Base-by-base conservation (phyloP, 2,329 filamentous ascomycete genomes). In the Pseudogymnoascus sp. region DNA sequence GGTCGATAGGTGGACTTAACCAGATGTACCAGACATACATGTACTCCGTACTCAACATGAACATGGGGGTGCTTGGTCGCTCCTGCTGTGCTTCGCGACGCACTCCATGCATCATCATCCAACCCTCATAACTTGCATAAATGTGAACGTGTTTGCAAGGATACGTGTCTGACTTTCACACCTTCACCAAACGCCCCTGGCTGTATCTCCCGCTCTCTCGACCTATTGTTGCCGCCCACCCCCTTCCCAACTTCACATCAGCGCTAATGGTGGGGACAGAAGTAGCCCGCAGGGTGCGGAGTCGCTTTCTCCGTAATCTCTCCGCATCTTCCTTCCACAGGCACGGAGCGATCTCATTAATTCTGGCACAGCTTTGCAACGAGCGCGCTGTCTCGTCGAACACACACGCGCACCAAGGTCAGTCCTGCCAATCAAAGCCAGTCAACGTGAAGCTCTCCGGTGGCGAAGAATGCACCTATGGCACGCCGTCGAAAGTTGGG, bases 281-380 rank as follows among this genome's bases (percentile, higher is more conserved):
- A 31, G 47, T 19, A 31, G 9, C 47, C n/a, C 26, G n/a, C 26
- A 31, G 47, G 23, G 9, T 53, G 47, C 47, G 47, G 47, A 53
- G 47, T 53, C 47, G 15, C 26, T 53, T 53, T 53, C 47, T 53
- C 47, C 47, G 47, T 53, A 53, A 53, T 53, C 47, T 53, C 47
- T 53, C 44, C 26, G 44, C 23, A 28, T 50, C 23, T 53, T 19
- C 44, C 23, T 53, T 19, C 44, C 44, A 50, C 44, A 28, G 44
- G 15, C 15, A 50, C 23, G 44, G 44, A 10, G 8, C 1, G 44
- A 50, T 50, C 23, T 53, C 47, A 53, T 53, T 19, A 53, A 53
- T 53, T 11, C n/a, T 53, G 26, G 26, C 47, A 53, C 47, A 53
- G 47, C 47, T 53, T 53, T 53, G 26, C 15, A 17, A 31, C n/a